Evolutionary conservation across 202 grass and related monocot genomes (phyloP).

Genomic region (Cymbopogon flexuosus): DNA sequence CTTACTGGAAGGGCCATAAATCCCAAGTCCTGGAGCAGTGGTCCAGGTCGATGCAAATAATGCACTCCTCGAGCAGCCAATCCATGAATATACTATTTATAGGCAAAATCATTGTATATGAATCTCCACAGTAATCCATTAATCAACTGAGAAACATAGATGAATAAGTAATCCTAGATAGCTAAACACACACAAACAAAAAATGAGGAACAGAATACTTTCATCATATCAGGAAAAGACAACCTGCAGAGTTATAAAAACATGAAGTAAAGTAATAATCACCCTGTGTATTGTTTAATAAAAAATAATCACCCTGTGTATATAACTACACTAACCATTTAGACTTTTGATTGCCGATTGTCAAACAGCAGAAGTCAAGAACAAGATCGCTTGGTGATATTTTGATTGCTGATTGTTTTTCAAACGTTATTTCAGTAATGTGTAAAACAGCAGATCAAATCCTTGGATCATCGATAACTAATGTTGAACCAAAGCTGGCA

Average conservation of each 20-base stretch:
- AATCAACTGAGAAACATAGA: constrained; percentile 39
- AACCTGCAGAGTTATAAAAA: background rate
- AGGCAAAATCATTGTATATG: constrained; percentile 43
- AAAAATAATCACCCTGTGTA: too few relatives aligned
- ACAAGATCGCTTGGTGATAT: background rate
- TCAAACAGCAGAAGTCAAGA: background rate
- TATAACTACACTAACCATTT: background rate
- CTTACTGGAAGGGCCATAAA: constrained; percentile 90
- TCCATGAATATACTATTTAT: constrained; percentile 81
- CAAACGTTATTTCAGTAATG: background rate
- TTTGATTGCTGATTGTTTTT: too few relatives aligned
- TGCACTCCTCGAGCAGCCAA: constrained; percentile 96
- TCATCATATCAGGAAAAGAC: background rate
- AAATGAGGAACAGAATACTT: background rate
- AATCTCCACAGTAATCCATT: constrained; percentile 44
- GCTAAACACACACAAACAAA: background rate
- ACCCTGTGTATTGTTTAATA: background rate
- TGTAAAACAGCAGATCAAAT: background rate
- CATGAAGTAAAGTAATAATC: background rate
- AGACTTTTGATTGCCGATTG: background rate
- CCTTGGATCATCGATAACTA: background rate
- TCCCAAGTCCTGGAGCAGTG: constrained; percentile 74
- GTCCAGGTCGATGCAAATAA: constrained; percentile 92
- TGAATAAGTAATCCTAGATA: constrained; percentile 21
- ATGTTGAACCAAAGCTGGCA: background rate